These are phyloP conservation scores for Thelonectria discophora DNA, from an alignment of 2,329 filamentous ascomycete genomes.

Conservation along the genomic window DNA sequence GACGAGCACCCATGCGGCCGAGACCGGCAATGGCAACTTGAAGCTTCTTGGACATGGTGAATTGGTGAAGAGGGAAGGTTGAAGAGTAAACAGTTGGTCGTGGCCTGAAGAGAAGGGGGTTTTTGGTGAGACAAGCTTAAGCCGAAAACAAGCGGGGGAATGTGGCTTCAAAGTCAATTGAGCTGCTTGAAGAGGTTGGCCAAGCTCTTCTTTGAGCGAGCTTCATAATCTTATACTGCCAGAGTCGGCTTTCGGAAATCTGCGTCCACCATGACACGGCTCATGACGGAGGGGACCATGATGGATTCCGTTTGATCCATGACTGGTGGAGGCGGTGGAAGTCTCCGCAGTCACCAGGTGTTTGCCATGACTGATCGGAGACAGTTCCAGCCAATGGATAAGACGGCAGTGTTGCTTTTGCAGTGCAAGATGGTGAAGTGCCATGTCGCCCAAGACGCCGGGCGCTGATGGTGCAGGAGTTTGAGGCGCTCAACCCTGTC, in stretches of 20 bases:
- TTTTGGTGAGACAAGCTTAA: slow-evolving; percentile 11
- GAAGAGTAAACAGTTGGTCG: slow-evolving; percentile 2
- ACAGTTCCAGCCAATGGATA: slow-evolving; percentile 18
- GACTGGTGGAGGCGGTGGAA: slow-evolving; percentile 8
- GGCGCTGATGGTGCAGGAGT: background rate
- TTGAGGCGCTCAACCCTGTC: slow-evolving; percentile 2
- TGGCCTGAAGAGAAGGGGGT: slow-evolving; percentile 5
- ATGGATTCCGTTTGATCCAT: slow-evolving; percentile 2
- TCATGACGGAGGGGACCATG: background rate
- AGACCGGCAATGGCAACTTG: slow-evolving; percentile 39
- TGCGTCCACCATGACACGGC: slow-evolving; percentile 1
- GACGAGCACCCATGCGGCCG: slow-evolving; percentile 41
- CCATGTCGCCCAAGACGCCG: background rate
- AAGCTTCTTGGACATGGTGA: slow-evolving; percentile 38
- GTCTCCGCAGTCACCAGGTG: slow-evolving; percentile 18
- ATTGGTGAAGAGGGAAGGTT: background rate
- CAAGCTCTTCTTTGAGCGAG: slow-evolving; percentile 6
- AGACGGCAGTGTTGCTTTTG: background rate
- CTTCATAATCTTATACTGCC: slow-evolving; percentile 24
- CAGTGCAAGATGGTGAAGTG: slow-evolving; percentile 1
- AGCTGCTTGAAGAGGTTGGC: background rate
- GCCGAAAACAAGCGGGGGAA: slow-evolving; percentile 6
- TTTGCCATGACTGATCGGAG: slow-evolving; percentile 4
- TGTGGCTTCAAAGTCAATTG: slow-evolving; percentile 19
- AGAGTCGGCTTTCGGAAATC: slow-evolving; percentile 21